phyloP scores from a whole-genome alignment of 2,329 filamentous ascomycete species.

The Graphiopsis chlorocephala region DNA sequence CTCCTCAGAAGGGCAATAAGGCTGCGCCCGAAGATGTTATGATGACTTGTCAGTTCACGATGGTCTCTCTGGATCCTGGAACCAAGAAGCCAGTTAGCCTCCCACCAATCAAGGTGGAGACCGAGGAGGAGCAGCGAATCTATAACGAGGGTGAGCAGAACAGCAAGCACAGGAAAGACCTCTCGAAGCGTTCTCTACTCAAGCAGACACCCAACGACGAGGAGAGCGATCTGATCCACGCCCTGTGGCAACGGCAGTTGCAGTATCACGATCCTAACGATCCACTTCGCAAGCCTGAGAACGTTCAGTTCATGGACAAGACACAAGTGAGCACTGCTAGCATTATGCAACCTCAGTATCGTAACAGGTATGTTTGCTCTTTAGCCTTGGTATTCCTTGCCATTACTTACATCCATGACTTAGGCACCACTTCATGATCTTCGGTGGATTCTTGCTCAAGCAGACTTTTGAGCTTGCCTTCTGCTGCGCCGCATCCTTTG shows the following conservation, averaged over 20 bases:
- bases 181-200: constrained; percentile 59
- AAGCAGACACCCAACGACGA: constrained; percentile 67
- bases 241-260: constrained; percentile 68
- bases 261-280: constrained; percentile 62
- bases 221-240: constrained; percentile 69
- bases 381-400: background rate
- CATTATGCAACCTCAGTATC: constrained; percentile 74
- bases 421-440: constrained; percentile 71
- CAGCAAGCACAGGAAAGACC: constrained; percentile 64
- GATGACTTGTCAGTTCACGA: constrained; percentile 72
- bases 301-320: constrained; percentile 61
- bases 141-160: constrained; percentile 64
- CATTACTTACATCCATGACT: background rate
- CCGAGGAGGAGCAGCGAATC: constrained; percentile 61
- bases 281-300: constrained; percentile 52
- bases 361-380: constrained; percentile 48
- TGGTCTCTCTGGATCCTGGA: constrained; percentile 68
- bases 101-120: constrained; percentile 60
- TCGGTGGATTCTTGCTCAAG: constrained; percentile 71
- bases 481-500: constrained; percentile 69
- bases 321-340: constrained; percentile 63
- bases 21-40: constrained; percentile 60
- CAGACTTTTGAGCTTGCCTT: constrained; percentile 75
- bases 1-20: constrained; percentile 56
- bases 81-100: constrained; percentile 66